These are phyloP conservation scores for Jacaranda copaia DNA, from an alignment of 257 asterid genomes.

Conservation along the genomic window DNA sequence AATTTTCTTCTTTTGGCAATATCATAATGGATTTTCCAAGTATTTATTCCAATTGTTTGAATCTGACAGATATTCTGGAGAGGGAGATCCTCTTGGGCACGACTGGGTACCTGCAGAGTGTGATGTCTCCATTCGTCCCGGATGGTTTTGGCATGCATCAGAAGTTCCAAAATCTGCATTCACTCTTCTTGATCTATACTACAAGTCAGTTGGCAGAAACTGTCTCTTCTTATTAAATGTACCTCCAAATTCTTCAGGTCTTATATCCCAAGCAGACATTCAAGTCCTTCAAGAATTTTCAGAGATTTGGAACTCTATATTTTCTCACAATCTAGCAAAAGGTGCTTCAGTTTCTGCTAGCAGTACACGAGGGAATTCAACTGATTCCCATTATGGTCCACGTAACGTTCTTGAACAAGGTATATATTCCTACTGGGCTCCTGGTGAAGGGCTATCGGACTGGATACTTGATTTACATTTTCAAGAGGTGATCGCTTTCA, in stretches of 20 bases:
- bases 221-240: conserved; percentile 83
- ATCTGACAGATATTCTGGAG: conserved; percentile 61
- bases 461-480: conserved; percentile 62
- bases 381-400: conserved; percentile 50
- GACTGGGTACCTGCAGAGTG: conserved; percentile 98
- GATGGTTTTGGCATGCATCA: conserved; percentile 98
- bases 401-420: conserved; percentile 68
- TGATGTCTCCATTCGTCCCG: conserved; percentile 88
- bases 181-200: conserved; percentile 85
- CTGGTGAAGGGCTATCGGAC: conserved; percentile 47
- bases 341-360: conserved; percentile 67
- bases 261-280: conserved; percentile 81
- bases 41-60: conserved; percentile 11
- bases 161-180: conserved; percentile 82
- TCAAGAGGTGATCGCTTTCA: conserved; percentile 54
- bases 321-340: conserved; percentile 68
- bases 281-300: conserved; percentile 80
- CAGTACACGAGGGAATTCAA: conserved; percentile 64
- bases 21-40: neutral
- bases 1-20: neutral
- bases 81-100: conserved; percentile 84
- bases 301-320: conserved; percentile 62
- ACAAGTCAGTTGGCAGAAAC: conserved; percentile 89
- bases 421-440: conserved; percentile 83
- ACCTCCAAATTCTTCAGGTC: conserved; percentile 96